Evolutionary conservation across 192 early-diverging fungal genomes (phyloP).

Genomic region (Podila verticillata): DNA sequence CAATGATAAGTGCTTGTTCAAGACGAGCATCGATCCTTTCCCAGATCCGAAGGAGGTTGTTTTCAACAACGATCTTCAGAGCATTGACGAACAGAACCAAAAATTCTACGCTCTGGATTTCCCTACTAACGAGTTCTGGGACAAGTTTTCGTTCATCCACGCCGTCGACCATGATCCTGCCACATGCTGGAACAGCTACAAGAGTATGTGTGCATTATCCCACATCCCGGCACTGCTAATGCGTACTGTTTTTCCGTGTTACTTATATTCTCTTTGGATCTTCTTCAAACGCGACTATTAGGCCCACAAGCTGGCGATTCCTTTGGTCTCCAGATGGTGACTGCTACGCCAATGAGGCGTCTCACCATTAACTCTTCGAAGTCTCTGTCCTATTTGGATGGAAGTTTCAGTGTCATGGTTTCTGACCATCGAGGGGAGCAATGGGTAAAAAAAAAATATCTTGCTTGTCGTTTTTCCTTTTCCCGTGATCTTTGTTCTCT

Average conservation of each 20-base stretch:
- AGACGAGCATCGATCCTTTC: slow-evolving; percentile 61
- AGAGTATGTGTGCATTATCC: background rate
- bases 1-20: slow-evolving; percentile 64
- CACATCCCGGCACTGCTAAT: background rate
- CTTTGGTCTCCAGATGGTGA: slow-evolving; percentile 61
- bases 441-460: slow-evolving; percentile 5
- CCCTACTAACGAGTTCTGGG: slow-evolving; percentile 52
- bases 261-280: too few species aligned
- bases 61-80: slow-evolving; percentile 46
- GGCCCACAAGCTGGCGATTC: slow-evolving; percentile 57
- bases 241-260: too few species aligned
- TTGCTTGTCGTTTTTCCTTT: background rate
- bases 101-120: slow-evolving; percentile 54
- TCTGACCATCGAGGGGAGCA: slow-evolving; percentile 10
- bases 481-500: background rate
- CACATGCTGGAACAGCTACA: slow-evolving; percentile 64
- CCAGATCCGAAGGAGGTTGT: slow-evolving; percentile 55
- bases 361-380: slow-evolving; percentile 34
- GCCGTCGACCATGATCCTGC: slow-evolving; percentile 58
- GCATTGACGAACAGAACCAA: slow-evolving; percentile 53
- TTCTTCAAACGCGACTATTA: background rate
- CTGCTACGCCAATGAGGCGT: slow-evolving; percentile 16
- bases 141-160: slow-evolving; percentile 53
- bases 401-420: slow-evolving; percentile 11
- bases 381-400: slow-evolving; percentile 20